These are phyloP conservation scores for Pyrenophora tritici-repentis DNA, from an alignment of 2,329 filamentous ascomycete species.

Conservation along the genomic window DNA sequence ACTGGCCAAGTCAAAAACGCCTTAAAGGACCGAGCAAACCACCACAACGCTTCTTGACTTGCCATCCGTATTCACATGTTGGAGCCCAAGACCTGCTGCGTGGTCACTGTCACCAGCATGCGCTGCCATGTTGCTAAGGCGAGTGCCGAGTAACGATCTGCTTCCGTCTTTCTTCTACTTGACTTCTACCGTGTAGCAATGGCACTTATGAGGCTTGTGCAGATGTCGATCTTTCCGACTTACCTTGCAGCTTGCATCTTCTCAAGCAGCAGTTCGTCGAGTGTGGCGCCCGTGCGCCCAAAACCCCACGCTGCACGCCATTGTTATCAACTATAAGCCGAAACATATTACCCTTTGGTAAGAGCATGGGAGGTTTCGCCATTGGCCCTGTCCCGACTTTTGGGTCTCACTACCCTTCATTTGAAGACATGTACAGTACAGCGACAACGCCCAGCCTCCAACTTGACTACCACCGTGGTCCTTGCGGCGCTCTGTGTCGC, in stretches of 20 bases:
- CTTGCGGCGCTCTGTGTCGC: background rate
- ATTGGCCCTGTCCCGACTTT: too few relatives aligned
- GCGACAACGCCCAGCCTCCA: background rate
- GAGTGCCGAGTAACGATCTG: background rate
- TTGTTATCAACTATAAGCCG: background rate
- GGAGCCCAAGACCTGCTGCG: too few relatives aligned
- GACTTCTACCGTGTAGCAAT: constrained; percentile 8
- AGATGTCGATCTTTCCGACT: constrained; percentile 8
- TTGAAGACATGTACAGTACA: background rate
- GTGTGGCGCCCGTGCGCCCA: constrained; percentile 1
- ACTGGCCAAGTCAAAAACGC: constrained; percentile 13
- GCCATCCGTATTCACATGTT: background rate
- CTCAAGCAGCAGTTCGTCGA: constrained; percentile 1
- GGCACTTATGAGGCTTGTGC: constrained; percentile 4
- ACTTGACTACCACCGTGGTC: background rate
- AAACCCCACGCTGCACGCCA: background rate
- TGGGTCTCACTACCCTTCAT: background rate
- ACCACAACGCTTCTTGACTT: constrained; percentile 6
- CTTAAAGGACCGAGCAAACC: constrained; percentile 17
- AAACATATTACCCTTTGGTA: background rate
- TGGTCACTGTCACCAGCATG: too few relatives aligned
- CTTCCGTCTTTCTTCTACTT: constrained; percentile 2
- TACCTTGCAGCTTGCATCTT: constrained; percentile 12
- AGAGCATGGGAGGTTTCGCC: too few relatives aligned
- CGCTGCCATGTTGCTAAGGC: too few relatives aligned